Percentiles rank a stretch among this genome's conserved stretches.
These are phyloP conservation scores for Phytophthora kernoviae DNA, from an alignment of 352 stramenopile genomes.

Conservation along the genomic window DNA sequence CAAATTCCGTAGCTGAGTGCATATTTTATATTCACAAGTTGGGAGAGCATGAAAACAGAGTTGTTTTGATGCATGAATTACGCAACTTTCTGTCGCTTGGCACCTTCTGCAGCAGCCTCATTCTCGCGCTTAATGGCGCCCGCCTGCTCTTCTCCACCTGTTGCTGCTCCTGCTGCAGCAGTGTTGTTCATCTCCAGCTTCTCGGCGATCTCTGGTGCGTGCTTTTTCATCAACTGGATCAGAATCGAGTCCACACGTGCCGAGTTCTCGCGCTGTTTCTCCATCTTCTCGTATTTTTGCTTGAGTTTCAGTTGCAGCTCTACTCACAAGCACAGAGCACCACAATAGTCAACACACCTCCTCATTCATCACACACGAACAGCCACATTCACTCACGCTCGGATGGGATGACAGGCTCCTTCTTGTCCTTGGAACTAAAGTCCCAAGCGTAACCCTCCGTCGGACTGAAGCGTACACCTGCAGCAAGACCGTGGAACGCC, in stretches of 20 bases:
- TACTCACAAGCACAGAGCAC: slow-evolving; percentile 23
- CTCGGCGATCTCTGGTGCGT: slow-evolving; percentile 83
- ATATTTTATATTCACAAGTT: slow-evolving; percentile 26
- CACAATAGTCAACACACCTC: not conserved
- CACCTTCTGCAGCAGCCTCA: slow-evolving; percentile 24
- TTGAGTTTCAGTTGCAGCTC: slow-evolving; percentile 87
- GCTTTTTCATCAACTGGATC: slow-evolving; percentile 87
- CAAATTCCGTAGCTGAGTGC: slow-evolving; percentile 13
- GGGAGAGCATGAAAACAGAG: slow-evolving; percentile 3
- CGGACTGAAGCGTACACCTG: slow-evolving; percentile 82
- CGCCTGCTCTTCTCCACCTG: slow-evolving; percentile 12
- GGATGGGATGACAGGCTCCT: slow-evolving; percentile 81
- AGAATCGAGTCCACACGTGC: slow-evolving; percentile 82
- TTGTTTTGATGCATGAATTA: slow-evolving; percentile 27
- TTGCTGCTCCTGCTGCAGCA: slow-evolving; percentile 6
- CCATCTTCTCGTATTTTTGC: slow-evolving; percentile 88
- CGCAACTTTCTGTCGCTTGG: slow-evolving; percentile 71
- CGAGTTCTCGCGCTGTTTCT: slow-evolving; percentile 86
- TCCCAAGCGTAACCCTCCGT: slow-evolving; percentile 89
- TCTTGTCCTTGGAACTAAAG: slow-evolving; percentile 87
- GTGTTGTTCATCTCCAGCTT: slow-evolving; percentile 67
- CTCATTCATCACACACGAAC: not conserved
- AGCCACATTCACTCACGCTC: slow-evolving; percentile 54
- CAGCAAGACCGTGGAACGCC: slow-evolving; percentile 76
- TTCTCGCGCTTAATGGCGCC: slow-evolving; percentile 35